Base-by-base conservation (phyloP, 352 stramenopile genomes). In the Phytophthora pini region DNA sequence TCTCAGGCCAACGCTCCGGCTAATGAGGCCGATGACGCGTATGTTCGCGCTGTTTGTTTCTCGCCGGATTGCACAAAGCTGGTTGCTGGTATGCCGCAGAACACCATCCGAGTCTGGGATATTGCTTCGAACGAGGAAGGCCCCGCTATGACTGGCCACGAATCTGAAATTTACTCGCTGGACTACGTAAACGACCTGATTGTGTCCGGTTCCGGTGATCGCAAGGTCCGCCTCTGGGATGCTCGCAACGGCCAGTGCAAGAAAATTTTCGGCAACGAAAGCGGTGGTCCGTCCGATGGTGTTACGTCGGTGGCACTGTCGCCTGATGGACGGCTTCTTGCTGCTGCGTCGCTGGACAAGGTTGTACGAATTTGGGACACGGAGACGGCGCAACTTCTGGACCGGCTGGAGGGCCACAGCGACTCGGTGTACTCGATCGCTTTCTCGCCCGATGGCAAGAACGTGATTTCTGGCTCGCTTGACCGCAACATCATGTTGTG, bases 351-450 rank as follows among this genome's bases (percentile, higher is more conserved):
- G 20, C 72, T 95, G 22, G 87, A 95, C 63, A 95, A 94, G 74
- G 84, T 95, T 29, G 85, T 94, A 50, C 82, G 87, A 39, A 90
- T 95, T 65, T 95, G 87, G 87, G 85, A 95, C 52, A 94, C 85
- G 24, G 84, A 94, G 61, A 88, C 87, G 10, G 76, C 82, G 32
- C 85, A 93, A 72, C 62, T 94, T 40, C 67, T 95, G 20, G 87
- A 95, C 48, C 87, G 87, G 12, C 68, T 95, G 49, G 85, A 94
- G 53, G 87, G 85, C 61, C 87, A 95, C 71, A 91, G 80, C 32
- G 87, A 95, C 74, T 94, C 87, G 40, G 87, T 95, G 36, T 95
- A 94, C 76, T 94, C 87, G 69, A 90, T 94, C 47, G 87, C 87
- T 5, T 95, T 95, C 60, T 95, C 87, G 0, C 87, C 87, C 1